These are phyloP conservation scores for Aspergillus indologenus DNA, from an alignment of 495 filamentous ascomycete genomes.

Conservation along the genomic window DNA sequence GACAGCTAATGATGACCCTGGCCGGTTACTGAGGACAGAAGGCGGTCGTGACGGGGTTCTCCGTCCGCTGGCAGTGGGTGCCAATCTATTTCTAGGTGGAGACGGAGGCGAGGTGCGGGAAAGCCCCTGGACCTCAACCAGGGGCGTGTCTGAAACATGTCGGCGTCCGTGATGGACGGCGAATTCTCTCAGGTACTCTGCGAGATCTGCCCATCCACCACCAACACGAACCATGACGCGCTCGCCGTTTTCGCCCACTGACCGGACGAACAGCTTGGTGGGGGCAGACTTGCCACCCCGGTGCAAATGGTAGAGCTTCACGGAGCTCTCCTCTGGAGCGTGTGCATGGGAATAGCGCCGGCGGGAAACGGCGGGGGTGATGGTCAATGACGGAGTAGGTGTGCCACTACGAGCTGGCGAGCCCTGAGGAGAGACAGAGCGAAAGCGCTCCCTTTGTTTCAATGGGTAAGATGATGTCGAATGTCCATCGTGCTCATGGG, in stretches of 20 bases:
- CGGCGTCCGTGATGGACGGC: slow-evolving; percentile 76
- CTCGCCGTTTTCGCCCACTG: slow-evolving; percentile 85
- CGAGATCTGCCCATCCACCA: slow-evolving; percentile 93
- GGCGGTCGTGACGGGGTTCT: slow-evolving; percentile 34
- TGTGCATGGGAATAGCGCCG: slow-evolving; percentile 36
- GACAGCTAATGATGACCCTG: slow-evolving; percentile 40
- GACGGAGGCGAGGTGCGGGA: slow-evolving; percentile 33
- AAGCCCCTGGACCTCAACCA: slow-evolving; percentile 43
- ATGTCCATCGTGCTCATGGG: slow-evolving; percentile 32
- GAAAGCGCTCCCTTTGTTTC: slow-evolving; percentile 29
- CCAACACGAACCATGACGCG: slow-evolving; percentile 97
- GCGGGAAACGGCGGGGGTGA: slow-evolving; percentile 56
- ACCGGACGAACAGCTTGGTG: slow-evolving; percentile 88
- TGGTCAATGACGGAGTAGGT: slow-evolving; percentile 65
- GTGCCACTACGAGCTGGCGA: slow-evolving; percentile 43
- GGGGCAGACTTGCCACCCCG: slow-evolving; percentile 76
- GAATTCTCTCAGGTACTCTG: slow-evolving; percentile 92
- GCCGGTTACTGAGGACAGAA: slow-evolving; percentile 37
- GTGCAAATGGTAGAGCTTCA: slow-evolving; percentile 91
- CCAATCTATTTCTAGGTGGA: slow-evolving; percentile 27
- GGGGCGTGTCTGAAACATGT: slow-evolving; percentile 40
- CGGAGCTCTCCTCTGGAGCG: slow-evolving; percentile 54
- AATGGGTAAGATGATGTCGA: slow-evolving; percentile 41
- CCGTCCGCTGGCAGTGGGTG: slow-evolving; percentile 26
- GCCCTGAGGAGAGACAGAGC: slow-evolving; percentile 38